phyloP scores from a whole-genome alignment of 192 early-diverging fungal species.

The Dimargaris verticillata region DNA sequence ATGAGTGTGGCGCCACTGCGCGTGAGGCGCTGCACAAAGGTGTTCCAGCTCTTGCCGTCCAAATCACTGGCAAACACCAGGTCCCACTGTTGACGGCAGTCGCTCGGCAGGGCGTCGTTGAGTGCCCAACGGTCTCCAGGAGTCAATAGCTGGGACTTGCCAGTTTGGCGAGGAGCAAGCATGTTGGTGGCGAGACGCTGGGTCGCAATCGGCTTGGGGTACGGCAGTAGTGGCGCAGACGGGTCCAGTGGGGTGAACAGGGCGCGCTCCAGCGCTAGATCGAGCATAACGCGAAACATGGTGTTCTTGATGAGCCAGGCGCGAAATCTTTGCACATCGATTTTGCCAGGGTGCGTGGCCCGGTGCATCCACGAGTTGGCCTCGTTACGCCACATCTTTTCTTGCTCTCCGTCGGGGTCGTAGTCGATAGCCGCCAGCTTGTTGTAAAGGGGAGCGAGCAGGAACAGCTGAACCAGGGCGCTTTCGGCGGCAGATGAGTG shows the following conservation, averaged over 20 bases:
- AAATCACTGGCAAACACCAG: slow-evolving; percentile 6
- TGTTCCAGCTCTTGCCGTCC: slow-evolving; percentile 31
- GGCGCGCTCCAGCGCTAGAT: slow-evolving; percentile 14
- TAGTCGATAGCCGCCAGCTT: not conserved
- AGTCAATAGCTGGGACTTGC: slow-evolving; percentile 11
- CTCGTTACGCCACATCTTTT: no score
- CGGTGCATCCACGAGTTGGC: not conserved
- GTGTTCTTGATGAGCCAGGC: slow-evolving; percentile 16
- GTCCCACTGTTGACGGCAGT: slow-evolving; percentile 9
- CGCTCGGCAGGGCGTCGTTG: slow-evolving; percentile 5
- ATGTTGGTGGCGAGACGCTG: slow-evolving; percentile 6
- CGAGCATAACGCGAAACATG: slow-evolving; percentile 16
- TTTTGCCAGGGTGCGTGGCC: slow-evolving; percentile 5
- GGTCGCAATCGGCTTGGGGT: not conserved
- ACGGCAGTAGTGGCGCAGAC: not conserved
- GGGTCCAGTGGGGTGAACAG: slow-evolving; percentile 13
- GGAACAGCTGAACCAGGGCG: not conserved
- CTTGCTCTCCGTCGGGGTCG: not conserved
- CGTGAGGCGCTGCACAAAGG: slow-evolving; percentile 24
- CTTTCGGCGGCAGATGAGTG: not conserved
- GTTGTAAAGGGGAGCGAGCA: not conserved
- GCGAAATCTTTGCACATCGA: slow-evolving; percentile 13
- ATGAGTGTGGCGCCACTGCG: slow-evolving; percentile 31
- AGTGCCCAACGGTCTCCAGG: slow-evolving; percentile 6
- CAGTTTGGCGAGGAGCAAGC: not conserved